Evolutionary conservation across 306 rosid species (phyloP).

Genomic region (Sindora glabra): DNA sequence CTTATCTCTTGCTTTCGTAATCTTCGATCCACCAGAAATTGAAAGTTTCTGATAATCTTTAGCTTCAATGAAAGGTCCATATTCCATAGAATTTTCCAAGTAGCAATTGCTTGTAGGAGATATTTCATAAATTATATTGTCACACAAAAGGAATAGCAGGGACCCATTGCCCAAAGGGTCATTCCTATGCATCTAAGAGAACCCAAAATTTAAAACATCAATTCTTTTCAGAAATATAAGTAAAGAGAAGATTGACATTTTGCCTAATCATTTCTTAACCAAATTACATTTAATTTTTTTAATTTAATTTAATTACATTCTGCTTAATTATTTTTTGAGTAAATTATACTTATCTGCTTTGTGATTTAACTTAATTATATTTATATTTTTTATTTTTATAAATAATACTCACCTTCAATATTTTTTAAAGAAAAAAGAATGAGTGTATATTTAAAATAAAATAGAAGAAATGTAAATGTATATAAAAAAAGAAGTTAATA

Average conservation of each 20-base stretch:
- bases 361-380: no score
- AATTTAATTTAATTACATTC: no score
- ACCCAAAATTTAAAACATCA: slow-evolving; percentile 14
- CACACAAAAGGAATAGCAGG: slow-evolving; percentile 17
- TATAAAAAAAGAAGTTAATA: no score
- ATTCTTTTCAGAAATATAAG: neutral
- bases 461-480: no score
- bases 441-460: no score
- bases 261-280: no score
- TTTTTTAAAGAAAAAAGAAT: no score
- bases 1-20: neutral
- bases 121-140: slow-evolving; percentile 18
- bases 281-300: no score
- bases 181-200: slow-evolving; percentile 10
- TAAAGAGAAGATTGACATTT: neutral
- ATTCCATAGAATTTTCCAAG: neutral
- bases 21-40: neutral
- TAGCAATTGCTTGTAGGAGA: slow-evolving; percentile 10
- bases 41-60: neutral
- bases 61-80: slow-evolving; percentile 8
- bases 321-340: no score
- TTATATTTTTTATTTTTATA: no score
- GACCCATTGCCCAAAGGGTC: neutral
- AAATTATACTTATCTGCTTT: no score
- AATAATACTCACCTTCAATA: no score